Evolutionary conservation across 192 early-diverging fungal species (phyloP).

Genomic region (Piromyces finnis): DNA sequence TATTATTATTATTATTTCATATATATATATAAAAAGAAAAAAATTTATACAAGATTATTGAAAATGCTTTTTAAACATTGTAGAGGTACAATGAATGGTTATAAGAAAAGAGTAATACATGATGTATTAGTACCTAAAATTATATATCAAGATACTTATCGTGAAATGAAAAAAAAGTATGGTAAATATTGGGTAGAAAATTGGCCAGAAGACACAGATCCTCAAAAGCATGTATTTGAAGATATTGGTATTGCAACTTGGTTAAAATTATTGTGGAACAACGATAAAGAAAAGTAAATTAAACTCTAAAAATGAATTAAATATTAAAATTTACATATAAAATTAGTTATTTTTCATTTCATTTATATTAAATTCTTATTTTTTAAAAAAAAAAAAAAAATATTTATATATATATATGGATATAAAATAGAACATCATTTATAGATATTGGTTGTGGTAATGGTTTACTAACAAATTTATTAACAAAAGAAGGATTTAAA

Average conservation of each 20-base stretch:
- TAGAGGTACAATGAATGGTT: constrained; percentile 31
- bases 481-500: constrained; percentile 46
- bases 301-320: constrained; percentile 5
- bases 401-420: not conserved
- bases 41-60: not conserved
- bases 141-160: constrained; percentile 39
- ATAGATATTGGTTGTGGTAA: constrained; percentile 76
- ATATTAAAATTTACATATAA: not conserved
- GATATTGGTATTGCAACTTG: constrained; percentile 74
- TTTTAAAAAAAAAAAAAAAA: not conserved
- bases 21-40: not conserved
- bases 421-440: constrained; percentile 29
- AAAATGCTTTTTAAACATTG: not conserved
- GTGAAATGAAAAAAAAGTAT: constrained; percentile 46
- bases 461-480: constrained; percentile 55
- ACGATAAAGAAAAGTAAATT: not conserved
- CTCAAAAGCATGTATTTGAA: constrained; percentile 68
- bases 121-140: constrained; percentile 56
- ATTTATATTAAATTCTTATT: too few relatives aligned
- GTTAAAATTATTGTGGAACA: constrained; percentile 56
- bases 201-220: constrained; percentile 73
- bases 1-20: too few relatives aligned
- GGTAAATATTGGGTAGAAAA: constrained; percentile 39
- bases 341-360: too few relatives aligned
- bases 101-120: constrained; percentile 45